Evolutionary conservation across 768 basidiomycete species (phyloP).

Genomic region (Mycena vitilis): DNA sequence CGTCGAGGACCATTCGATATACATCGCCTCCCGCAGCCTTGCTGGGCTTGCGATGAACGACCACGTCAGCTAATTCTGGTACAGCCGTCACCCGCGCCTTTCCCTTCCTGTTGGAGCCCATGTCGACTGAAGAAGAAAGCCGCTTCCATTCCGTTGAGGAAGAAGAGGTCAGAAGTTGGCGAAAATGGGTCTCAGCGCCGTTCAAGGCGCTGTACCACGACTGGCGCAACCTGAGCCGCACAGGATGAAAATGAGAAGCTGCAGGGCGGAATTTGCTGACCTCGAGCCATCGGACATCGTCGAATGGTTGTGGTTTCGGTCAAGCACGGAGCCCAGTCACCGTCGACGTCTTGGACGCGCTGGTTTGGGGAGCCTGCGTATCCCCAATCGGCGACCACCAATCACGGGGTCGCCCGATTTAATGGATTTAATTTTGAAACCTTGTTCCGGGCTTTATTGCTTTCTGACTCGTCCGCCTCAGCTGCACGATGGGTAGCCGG

Average conservation of each 20-base stretch:
- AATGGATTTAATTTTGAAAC: too few species aligned
- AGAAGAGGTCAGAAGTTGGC: slow-evolving; percentile 79
- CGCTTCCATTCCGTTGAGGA: slow-evolving; percentile 85
- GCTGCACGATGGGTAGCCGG: slow-evolving; percentile 50
- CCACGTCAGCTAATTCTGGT: slow-evolving; percentile 77
- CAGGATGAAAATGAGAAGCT: slow-evolving; percentile 7
- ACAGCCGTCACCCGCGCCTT: slow-evolving; percentile 63
- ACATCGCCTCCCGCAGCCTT: slow-evolving; percentile 82
- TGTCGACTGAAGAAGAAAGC: slow-evolving; percentile 59
- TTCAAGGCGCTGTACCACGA: slow-evolving; percentile 84
- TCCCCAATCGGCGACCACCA: not conserved
- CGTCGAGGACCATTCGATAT: slow-evolving; percentile 85
- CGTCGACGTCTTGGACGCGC: slow-evolving; percentile 19
- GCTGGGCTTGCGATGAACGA: slow-evolving; percentile 77
- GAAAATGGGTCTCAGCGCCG: slow-evolving; percentile 81
- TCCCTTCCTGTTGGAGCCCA: slow-evolving; percentile 64
- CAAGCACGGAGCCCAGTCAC: slow-evolving; percentile 1
- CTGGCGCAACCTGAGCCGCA: slow-evolving; percentile 73
- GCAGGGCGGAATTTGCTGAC: slow-evolving; percentile 45
- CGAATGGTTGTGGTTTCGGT: not conserved
- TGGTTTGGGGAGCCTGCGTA: not conserved
- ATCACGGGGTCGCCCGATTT: slow-evolving; percentile 15
- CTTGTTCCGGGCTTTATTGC: too few species aligned
- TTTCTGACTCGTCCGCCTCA: not conserved
- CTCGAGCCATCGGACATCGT: slow-evolving; percentile 72